phyloP scores from a whole-genome alignment of 208 protist genomes.

The Balamuthia mandrillaris region DNA sequence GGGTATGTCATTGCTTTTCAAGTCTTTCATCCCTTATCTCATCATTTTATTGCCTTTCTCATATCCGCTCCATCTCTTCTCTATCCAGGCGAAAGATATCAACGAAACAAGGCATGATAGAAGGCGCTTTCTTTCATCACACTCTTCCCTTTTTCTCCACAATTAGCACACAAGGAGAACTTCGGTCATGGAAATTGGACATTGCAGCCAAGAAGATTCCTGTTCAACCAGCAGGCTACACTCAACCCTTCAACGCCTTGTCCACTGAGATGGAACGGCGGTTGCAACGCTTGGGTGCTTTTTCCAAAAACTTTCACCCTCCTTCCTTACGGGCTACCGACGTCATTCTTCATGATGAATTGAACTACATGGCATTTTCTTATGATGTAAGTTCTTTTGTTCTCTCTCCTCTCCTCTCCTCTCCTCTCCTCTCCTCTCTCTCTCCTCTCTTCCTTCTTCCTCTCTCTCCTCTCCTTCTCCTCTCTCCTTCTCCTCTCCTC shows the following conservation, averaged over 20 bases:
- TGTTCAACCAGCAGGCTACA: conserved; percentile 21
- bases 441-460: too few relatives aligned
- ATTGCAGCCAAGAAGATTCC: neutral
- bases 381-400: neutral
- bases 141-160: neutral
- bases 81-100: neutral
- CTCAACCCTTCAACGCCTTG: conserved; percentile 13
- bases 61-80: neutral
- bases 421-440: too few relatives aligned
- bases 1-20: neutral
- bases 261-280: neutral
- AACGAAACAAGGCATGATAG: neutral
- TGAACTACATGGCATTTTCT: conserved; percentile 6
- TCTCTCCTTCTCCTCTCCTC: too few relatives aligned
- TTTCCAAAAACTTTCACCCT: neutral
- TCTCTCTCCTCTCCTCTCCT: neutral
- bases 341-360: neutral
- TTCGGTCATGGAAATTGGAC: neutral
- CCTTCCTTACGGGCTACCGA: neutral
- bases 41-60: neutral
- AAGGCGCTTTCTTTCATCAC: neutral
- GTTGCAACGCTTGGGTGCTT: neutral
- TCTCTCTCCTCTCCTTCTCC: too few relatives aligned
- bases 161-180: neutral
- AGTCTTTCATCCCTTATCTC: neutral